Evolutionary conservation across 2,329 filamentous ascomycete genomes (phyloP).

Genomic region (Scytalidium lignicola): DNA sequence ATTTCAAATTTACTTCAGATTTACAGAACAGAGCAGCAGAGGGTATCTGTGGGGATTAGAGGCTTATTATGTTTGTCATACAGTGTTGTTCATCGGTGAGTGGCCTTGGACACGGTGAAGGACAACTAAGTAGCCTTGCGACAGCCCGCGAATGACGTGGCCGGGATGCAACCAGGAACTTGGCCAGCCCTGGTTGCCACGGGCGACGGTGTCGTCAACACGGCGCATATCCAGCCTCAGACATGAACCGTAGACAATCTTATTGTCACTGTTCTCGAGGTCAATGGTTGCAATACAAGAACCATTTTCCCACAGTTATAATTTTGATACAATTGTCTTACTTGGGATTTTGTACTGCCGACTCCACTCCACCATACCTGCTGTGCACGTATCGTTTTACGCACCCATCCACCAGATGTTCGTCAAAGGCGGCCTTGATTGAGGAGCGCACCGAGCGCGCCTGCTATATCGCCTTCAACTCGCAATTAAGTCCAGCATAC

Average conservation of each 20-base stretch:
- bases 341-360: too few species aligned
- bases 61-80: background rate
- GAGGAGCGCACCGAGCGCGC: background rate
- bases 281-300: background rate
- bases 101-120: background rate
- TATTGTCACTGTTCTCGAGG: background rate
- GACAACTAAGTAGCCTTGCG: background rate
- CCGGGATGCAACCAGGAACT: background rate
- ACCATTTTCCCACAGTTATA: too few species aligned
- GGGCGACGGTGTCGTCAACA: background rate
- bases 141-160: background rate
- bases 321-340: too few species aligned
- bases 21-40: background rate
- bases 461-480: background rate
- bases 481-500: background rate
- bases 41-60: background rate
- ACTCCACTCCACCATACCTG: too few species aligned
- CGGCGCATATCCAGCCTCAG: background rate
- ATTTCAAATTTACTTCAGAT: background rate
- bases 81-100: background rate
- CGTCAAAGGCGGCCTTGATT: background rate
- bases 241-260: background rate
- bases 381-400: background rate
- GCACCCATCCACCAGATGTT: background rate
- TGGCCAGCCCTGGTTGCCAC: background rate